phyloP scores from a whole-genome alignment of 257 asterid species.

The Verbascum thapsus region DNA sequence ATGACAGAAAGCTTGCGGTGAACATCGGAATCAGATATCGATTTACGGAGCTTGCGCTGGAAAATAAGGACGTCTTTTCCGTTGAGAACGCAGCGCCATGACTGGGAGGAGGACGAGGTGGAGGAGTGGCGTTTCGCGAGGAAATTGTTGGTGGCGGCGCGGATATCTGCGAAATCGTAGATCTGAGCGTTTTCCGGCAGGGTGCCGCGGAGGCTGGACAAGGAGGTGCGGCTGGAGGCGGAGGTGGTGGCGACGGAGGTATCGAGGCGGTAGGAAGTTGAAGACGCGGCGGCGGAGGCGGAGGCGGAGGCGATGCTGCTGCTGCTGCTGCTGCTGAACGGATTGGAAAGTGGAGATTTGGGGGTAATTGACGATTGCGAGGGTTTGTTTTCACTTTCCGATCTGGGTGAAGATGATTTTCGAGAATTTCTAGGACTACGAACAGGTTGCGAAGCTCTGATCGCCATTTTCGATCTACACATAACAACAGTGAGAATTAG shows the following conservation, averaged over 20 bases:
- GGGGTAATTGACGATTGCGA: constrained; percentile 27
- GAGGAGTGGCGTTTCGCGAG: constrained; percentile 75
- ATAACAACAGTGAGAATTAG: constrained; percentile 19
- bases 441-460: constrained; percentile 37
- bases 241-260: constrained; percentile 68
- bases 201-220: constrained; percentile 56
- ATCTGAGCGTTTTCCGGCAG: constrained; percentile 64
- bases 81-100: constrained; percentile 76
- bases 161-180: constrained; percentile 78
- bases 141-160: constrained; percentile 92
- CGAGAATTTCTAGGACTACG: constrained; percentile 28
- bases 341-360: constrained; percentile 25
- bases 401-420: constrained; percentile 25
- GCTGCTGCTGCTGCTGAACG: constrained; percentile 28
- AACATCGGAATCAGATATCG: constrained; percentile 45
- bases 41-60: constrained; percentile 64
- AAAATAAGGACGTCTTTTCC: constrained; percentile 72
- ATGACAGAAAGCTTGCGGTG: constrained; percentile 55
- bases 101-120: constrained; percentile 72
- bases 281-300: constrained; percentile 41
- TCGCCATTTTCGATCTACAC: constrained; percentile 59
- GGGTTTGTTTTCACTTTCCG: constrained; percentile 25
- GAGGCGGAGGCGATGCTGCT: constrained; percentile 22
- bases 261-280: constrained; percentile 34
- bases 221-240: constrained; percentile 52